Conservation (phyloP, 75 land plant species). For the Chamaecyparis obtusa region DNA sequence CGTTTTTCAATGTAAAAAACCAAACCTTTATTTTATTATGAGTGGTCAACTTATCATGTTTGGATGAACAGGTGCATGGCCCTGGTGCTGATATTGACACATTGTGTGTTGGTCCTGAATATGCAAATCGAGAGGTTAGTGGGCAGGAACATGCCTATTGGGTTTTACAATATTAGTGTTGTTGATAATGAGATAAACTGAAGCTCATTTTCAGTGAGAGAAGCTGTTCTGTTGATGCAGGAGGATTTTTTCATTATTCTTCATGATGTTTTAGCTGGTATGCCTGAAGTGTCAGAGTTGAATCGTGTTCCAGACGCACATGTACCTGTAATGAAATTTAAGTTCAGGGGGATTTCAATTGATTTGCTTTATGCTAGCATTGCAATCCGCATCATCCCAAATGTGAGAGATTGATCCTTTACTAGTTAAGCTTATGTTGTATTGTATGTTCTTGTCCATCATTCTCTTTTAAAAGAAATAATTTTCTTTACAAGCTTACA, state of each 20-base stretch:
- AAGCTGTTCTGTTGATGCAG: constrained; percentile 33
- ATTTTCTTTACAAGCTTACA: neutral
- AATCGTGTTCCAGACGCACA: constrained; percentile 98
- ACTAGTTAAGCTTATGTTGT: neutral
- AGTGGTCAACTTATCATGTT: neutral
- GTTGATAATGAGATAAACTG: neutral
- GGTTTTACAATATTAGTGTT: neutral
- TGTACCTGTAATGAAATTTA: constrained; percentile 95
- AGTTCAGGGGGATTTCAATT: constrained; percentile 88
- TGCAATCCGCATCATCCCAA: constrained; percentile 77
- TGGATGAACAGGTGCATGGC: constrained; percentile 77
- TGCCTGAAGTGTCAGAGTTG: constrained; percentile 90
- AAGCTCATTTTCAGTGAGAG: neutral
- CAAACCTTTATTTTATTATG: neutral
- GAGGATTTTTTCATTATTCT: constrained; percentile 91
- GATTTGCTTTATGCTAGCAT: constrained; percentile 93
- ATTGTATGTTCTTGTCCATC: neutral
- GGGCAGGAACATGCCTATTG: neutral
- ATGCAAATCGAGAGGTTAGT: constrained; percentile 86
- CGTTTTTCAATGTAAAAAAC: neutral
- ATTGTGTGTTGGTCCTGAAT: constrained; percentile 90
- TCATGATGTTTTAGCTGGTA: constrained; percentile 68
- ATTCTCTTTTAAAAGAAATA: neutral
- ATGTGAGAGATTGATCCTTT: constrained; percentile 39
- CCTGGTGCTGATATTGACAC: constrained; percentile 99